These are phyloP conservation scores for Taphrina betulina DNA, from an alignment of 1,139 yeast genomes.

Conservation along the genomic window DNA sequence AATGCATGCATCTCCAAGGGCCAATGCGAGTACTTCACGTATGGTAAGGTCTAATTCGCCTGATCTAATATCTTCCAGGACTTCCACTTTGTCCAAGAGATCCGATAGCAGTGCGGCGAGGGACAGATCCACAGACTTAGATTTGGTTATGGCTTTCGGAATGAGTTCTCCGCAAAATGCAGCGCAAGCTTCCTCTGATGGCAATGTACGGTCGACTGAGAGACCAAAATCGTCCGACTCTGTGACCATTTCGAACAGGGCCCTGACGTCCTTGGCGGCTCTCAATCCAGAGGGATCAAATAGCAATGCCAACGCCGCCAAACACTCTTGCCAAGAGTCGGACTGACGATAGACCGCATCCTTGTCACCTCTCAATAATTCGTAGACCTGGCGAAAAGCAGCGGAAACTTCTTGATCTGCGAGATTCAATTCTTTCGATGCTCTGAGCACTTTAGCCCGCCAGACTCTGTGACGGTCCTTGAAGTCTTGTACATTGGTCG, in stretches of 20 bases:
- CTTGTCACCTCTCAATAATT: slow-evolving; percentile 53
- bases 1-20: slow-evolving; percentile 21
- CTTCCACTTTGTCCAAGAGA: slow-evolving; percentile 50
- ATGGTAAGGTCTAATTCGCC: slow-evolving; percentile 7
- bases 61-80: slow-evolving; percentile 51
- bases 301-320: slow-evolving; percentile 60
- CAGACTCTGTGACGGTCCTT: slow-evolving; percentile 36
- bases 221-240: slow-evolving; percentile 40
- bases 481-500: slow-evolving; percentile 18
- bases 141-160: slow-evolving; percentile 48
- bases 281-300: slow-evolving; percentile 57
- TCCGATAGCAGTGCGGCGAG: slow-evolving; percentile 67
- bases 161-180: slow-evolving; percentile 61
- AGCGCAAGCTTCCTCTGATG: slow-evolving; percentile 62
- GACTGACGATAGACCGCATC: slow-evolving; percentile 55
- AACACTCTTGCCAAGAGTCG: slow-evolving; percentile 69
- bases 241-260: slow-evolving; percentile 41
- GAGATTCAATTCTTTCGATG: slow-evolving; percentile 32
- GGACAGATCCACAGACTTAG: slow-evolving; percentile 62
- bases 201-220: slow-evolving; percentile 46
- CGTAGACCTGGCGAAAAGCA: slow-evolving; percentile 36
- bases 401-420: slow-evolving; percentile 26
- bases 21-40: slow-evolving; percentile 22
- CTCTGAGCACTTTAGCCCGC: slow-evolving; percentile 38
- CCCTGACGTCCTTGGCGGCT: slow-evolving; percentile 47